Evolutionary conservation across 2,329 filamentous ascomycete species (phyloP), one percentile per base, ranked within the genome.

Genomic region (Immersiporthe knoxdaviesiana): DNA sequence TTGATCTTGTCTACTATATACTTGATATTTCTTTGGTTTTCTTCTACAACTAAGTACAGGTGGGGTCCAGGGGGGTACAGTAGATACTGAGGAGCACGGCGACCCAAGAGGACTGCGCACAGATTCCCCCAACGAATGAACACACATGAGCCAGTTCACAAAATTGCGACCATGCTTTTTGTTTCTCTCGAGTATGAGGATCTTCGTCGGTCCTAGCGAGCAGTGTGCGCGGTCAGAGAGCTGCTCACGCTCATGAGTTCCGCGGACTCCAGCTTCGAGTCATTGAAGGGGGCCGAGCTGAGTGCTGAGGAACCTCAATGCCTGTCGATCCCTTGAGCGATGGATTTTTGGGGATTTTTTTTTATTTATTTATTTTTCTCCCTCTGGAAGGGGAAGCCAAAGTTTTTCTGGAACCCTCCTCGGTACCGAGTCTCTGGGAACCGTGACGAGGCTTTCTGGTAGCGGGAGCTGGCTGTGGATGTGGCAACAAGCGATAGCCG

Each of bases 351-450:
- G 41, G 41, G 3, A 1, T 16, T 44, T 44, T 44, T 44, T 16
- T 16, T 3, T 18, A 12, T n/a, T n/a, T n/a, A n/a, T n/a, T n/a
- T n/a, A n/a, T n/a, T n/a, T n/a, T n/a, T n/a, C n/a, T n/a, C n/a
- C n/a, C n/a, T n/a, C n/a, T n/a, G 41, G 16, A 18, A 16, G 16
- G 16, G 41, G 37, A 16, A 35, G 44, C 39, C 14, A 3, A 44
- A 7, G n/a, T 30, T 8, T 30, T 37, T n/a, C 62, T 50, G 62
- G n/a, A 64, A 64, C 10, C n/a, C 14, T 35, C 47, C 8, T 35
- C 47, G 63, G 50, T 65, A 54, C 63, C 63, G 21, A 56, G 14
- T 27, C 24, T 65, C 44, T 56, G 63, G 21, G 30, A 59, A 37
- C 21, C 32, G 7, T 37, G 30, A 59, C 30, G 56, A 59, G 32